phyloP scores from a whole-genome alignment of 2,329 filamentous ascomycete species.

The Sporothrix inflata region DNA sequence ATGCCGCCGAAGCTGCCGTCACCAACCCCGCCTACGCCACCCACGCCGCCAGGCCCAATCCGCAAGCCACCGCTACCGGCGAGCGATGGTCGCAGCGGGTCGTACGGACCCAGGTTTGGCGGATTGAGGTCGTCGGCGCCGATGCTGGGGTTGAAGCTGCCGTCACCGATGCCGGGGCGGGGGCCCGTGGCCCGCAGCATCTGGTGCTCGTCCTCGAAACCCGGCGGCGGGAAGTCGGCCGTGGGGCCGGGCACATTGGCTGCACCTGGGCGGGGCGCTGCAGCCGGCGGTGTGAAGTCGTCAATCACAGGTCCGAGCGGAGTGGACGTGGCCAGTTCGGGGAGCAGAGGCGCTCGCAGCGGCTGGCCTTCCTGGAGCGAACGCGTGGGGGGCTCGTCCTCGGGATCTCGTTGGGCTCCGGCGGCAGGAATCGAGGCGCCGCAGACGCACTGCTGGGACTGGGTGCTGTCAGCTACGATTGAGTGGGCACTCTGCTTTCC shows the following conservation, averaged over 20 bases:
- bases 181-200: slow-evolving; percentile 62
- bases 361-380: slow-evolving; percentile 14
- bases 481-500: not conserved
- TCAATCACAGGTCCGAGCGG: slow-evolving; percentile 5
- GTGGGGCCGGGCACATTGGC: not conserved
- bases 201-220: slow-evolving; percentile 92
- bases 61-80: slow-evolving; percentile 60
- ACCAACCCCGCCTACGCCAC: slow-evolving; percentile 59
- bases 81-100: slow-evolving; percentile 73
- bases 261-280: not conserved
- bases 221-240: slow-evolving; percentile 77
- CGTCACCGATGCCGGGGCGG: not conserved
- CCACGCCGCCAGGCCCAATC: slow-evolving; percentile 39
- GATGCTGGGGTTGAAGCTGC: slow-evolving; percentile 55
- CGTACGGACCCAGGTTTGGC: slow-evolving; percentile 79
- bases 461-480: not conserved
- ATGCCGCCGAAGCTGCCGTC: slow-evolving; percentile 69
- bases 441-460: not conserved
- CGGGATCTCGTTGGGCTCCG: not conserved
- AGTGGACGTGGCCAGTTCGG: not conserved
- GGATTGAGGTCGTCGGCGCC: slow-evolving; percentile 89
- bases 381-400: slow-evolving; percentile 10
- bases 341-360: not conserved
- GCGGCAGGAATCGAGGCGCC: not conserved
- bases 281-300: slow-evolving; percentile 1